phyloP scores from a whole-genome alignment of 225 moss, liverwort and hornwort species.

The Bryum argenteum region DNA sequence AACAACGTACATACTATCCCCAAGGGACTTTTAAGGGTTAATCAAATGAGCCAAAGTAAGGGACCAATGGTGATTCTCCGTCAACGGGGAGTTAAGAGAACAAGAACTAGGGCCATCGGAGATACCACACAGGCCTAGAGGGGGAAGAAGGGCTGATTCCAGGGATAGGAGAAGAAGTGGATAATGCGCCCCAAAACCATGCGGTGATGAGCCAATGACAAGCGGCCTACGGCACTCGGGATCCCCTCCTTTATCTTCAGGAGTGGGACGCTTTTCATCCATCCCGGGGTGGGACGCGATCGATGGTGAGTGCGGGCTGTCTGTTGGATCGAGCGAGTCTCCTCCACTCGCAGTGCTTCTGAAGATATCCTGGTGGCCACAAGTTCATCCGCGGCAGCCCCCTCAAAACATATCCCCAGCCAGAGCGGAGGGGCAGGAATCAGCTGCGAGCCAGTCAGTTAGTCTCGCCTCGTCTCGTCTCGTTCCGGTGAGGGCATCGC shows the following conservation, averaged over 20 bases:
- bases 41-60: too few relatives aligned
- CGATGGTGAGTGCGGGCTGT: slow-evolving; percentile 25
- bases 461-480: neutral
- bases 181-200: slow-evolving; percentile 27
- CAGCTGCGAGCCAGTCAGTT: neutral
- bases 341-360: slow-evolving; percentile 50
- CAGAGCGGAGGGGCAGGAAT: neutral
- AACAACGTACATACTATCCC: too few relatives aligned
- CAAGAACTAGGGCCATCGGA: neutral
- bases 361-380: slow-evolving; percentile 35
- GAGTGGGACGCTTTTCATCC: slow-evolving; percentile 28
- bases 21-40: too few relatives aligned
- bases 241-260: slow-evolving; percentile 30
- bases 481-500: neutral
- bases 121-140: too few relatives aligned
- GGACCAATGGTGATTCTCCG: too few relatives aligned
- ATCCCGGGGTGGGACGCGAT: neutral
- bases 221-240: slow-evolving; percentile 4
- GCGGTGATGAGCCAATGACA: slow-evolving; percentile 33
- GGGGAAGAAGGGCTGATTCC: neutral
- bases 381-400: slow-evolving; percentile 27
- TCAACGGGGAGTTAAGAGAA: too few relatives aligned
- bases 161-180: slow-evolving; percentile 4
- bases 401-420: slow-evolving; percentile 30
- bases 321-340: slow-evolving; percentile 25